Evolutionary conservation across 352 stramenopile genomes (phyloP), one percentile per base, ranked within the genome.

Genomic region (Chrysophaeum taylorii): DNA sequence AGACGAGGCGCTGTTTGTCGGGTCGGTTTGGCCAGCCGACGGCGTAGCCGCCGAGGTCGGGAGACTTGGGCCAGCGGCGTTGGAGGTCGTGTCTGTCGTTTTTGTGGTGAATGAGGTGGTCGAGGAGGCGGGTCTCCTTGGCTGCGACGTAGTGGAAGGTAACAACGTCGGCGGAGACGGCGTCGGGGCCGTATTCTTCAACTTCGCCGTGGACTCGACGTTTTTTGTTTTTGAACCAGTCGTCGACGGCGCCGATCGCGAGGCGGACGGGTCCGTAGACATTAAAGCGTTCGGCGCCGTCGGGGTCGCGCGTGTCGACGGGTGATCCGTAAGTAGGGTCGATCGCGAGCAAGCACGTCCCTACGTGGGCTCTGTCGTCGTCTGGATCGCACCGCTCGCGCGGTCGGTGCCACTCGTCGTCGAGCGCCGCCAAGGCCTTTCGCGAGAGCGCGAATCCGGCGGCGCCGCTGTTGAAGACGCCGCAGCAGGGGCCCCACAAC

Each of bases 71-170:
- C n/a, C n/a, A n/a, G n/a, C n/a, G n/a, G n/a, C n/a, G n/a, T n/a
- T n/a, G n/a, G n/a, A n/a, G n/a, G n/a, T n/a, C n/a, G n/a, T n/a
- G n/a, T n/a, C n/a, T n/a, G n/a, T n/a, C n/a, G n/a, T n/a, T n/a
- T n/a, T 63, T 33, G 25, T 33, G 9, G 14, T 39, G 25, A 12
- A 63, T 7, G 9, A 63, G 25, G 25, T 33, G 7, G 52, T 63
- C 7, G 25, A 63, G 52, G 52, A 63, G 52, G 27, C 52, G 52
- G 52, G 16, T 15, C 33, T 63, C 52, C 25, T 7, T 2, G 9
- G 25, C 52, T 25, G 52, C 52, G 52, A 63, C 52, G 52, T 63
- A 63, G 52, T 63, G 52, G 33, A 63, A 63, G 5, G 52, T 31
- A 2, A 38, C 33, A 33, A 63, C 52, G 33, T 38, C 52, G 52